phyloP scores from a whole-genome alignment of 306 rosid species.

The Delonix regia region DNA sequence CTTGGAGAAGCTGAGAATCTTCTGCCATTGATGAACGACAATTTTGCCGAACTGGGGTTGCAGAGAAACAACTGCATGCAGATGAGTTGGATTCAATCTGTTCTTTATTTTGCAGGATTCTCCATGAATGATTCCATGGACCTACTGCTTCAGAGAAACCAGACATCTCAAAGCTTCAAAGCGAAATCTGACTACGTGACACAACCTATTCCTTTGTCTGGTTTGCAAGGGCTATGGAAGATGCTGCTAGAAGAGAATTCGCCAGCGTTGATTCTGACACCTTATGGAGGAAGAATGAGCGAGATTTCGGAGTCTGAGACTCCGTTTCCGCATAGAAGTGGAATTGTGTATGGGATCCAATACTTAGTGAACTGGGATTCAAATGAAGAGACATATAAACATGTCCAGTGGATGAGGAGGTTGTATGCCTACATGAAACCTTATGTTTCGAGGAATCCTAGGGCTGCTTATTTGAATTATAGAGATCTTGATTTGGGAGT shows the following conservation, averaged over 20 bases:
- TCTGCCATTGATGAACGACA: slow-evolving; percentile 18
- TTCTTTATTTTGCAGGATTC: slow-evolving; percentile 17
- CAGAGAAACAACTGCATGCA: neutral
- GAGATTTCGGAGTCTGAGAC: slow-evolving; percentile 36
- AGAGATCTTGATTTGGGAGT: slow-evolving; percentile 48
- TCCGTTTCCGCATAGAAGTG: slow-evolving; percentile 44
- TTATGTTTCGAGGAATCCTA: slow-evolving; percentile 38
- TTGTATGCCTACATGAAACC: slow-evolving; percentile 29
- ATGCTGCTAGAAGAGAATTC: slow-evolving; percentile 3
- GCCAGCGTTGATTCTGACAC: neutral
- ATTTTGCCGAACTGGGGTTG: slow-evolving; percentile 40
- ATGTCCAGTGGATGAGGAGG: slow-evolving; percentile 24
- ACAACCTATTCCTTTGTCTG: slow-evolving; percentile 26
- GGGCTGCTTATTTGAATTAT: slow-evolving; percentile 38
- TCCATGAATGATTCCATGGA: slow-evolving; percentile 21
- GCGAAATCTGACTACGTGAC: slow-evolving; percentile 45
- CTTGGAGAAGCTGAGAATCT: slow-evolving; percentile 38
- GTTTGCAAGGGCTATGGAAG: slow-evolving; percentile 40
- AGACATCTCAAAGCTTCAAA: slow-evolving; percentile 25
- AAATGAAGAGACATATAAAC: slow-evolving; percentile 7
- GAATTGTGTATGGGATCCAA: slow-evolving; percentile 33
- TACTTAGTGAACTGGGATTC: slow-evolving; percentile 12
- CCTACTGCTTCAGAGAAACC: slow-evolving; percentile 35
- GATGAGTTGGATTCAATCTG: slow-evolving; percentile 45
- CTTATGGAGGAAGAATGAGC: slow-evolving; percentile 49